A percentile compares a stretch with the other conserved stretches of the same genome.
Conservation (phyloP, 208 protist species). For the Acanthamoeba lugdunensis region DNA sequence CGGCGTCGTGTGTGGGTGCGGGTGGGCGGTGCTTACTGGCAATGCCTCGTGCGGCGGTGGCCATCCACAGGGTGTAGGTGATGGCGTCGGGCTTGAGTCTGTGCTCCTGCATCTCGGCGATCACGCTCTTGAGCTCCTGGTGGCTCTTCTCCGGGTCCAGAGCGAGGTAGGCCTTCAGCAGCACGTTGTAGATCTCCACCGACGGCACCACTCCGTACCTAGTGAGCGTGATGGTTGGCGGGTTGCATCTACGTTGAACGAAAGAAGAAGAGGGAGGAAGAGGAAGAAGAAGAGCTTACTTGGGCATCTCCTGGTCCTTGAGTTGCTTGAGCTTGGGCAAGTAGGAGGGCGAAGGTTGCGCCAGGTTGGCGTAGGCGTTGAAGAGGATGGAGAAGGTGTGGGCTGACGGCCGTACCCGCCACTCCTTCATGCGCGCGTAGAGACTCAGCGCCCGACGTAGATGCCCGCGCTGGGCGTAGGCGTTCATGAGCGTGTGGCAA, state of each 20-base stretch:
- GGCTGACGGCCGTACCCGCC: background rate
- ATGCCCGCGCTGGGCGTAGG: slow-evolving; percentile 40
- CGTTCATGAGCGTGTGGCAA: slow-evolving; percentile 12
- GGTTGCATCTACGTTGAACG: no score
- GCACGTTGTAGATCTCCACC: slow-evolving; percentile 64
- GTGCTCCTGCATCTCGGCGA: slow-evolving; percentile 36
- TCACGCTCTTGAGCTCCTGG: background rate
- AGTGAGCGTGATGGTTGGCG: background rate
- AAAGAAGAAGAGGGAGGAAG: background rate
- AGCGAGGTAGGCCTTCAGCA: slow-evolving; percentile 67
- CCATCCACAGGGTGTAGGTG: slow-evolving; percentile 69
- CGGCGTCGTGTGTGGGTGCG: no score
- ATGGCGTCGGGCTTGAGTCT: background rate
- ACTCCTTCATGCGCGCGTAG: slow-evolving; percentile 60
- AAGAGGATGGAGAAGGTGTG: slow-evolving; percentile 58
- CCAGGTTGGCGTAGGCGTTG: slow-evolving; percentile 66
- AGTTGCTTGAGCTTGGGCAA: slow-evolving; percentile 16
- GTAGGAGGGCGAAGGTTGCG: background rate
- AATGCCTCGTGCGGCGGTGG: background rate
- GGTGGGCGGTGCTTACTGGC: background rate
- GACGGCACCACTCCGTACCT: slow-evolving; percentile 23
- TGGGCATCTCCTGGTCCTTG: slow-evolving; percentile 58
- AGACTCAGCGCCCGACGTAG: slow-evolving; percentile 10
- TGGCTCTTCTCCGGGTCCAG: slow-evolving; percentile 43
- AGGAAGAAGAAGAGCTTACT: background rate